Percentiles rank a stretch among this genome's conserved stretches.
Evolutionary conservation across 257 asterid species (phyloP).

Genomic region (Nicotiana paniculata): DNA sequence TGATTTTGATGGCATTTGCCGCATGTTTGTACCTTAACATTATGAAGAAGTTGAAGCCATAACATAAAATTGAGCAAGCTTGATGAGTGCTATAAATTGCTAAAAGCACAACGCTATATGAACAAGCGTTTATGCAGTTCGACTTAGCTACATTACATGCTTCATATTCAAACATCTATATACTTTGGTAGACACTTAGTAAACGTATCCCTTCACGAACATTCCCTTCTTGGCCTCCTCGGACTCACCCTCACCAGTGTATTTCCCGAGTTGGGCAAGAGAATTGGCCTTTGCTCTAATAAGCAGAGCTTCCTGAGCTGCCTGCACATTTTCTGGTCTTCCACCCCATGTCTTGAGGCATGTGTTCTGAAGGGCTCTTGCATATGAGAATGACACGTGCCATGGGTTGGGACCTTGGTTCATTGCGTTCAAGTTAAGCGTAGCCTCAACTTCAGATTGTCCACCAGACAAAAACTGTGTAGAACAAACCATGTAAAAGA

Average conservation of each 20-base stretch:
- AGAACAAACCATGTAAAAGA: background rate
- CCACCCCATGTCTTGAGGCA: constrained; percentile 78
- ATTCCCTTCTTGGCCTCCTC: constrained; percentile 69
- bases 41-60: background rate
- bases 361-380: constrained; percentile 74
- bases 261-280: constrained; percentile 72
- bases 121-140: constrained; percentile 15
- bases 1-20: background rate
- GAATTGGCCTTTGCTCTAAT: constrained; percentile 61
- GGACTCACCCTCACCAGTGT: constrained; percentile 65
- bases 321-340: constrained; percentile 54
- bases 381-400: constrained; percentile 69
- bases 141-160: constrained; percentile 22
- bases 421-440: constrained; percentile 67
- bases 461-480: constrained; percentile 66
- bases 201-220: constrained; percentile 56
- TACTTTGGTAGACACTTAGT: constrained; percentile 24
- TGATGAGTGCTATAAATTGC: background rate
- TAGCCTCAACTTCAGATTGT: constrained; percentile 74
- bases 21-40: background rate
- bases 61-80: background rate
- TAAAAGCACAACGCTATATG: constrained; percentile 3
- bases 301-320: constrained; percentile 58
- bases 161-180: constrained; percentile 13
- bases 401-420: constrained; percentile 71